Evolutionary conservation across 2,329 filamentous ascomycete genomes (phyloP), one percentile per base, ranked within the genome.

Genomic region (Bisporella sp.): DNA sequence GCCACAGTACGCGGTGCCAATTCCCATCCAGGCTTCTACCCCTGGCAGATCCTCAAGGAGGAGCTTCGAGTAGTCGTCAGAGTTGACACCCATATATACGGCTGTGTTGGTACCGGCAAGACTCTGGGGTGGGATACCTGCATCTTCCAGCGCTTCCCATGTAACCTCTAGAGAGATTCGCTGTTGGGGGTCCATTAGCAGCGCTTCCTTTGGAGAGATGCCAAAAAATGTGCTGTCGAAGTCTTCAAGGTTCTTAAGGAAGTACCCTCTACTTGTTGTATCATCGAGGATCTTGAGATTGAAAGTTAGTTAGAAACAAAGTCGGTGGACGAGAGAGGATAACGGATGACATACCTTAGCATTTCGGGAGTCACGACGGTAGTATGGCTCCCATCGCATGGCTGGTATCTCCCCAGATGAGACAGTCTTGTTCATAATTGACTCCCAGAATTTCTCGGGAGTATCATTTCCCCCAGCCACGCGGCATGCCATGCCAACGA

Each of bases 131-230:
- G 53, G 52, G 12, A 63, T 11, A 2, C 52, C 52, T 5, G 54
- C 41, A 47, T 46, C 50, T 31, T 62, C 59, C 31, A 62, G 46
- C 13, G 87, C 86, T 63, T 90, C 86, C 58, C 89, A 91, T 0
- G 85, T 84, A 3, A 85, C 88, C n/a, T 84, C 80, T 32, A 91
- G 70, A 2, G 85, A 82, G 58, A 90, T 74, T 57, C 87, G 78
- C 65, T 89, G 86, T 76, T 87, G 87, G 1, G 87, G 87, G 62
- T 91, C 87, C 3, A 85, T 88, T 63, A 89, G 84, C 46, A 81
- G 78, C 35, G 87, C 87, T 67, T 90, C 86, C 57, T 84, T 80
- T 5, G 85, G 85, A 31, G 85, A 89, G 81, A 91, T 89, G 68
- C 87, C 87, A 77, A 91, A 63, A 41, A 63, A 63, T 7, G 42